Evolutionary conservation across 257 asterid genomes (phyloP).

Genomic region (Gynochthodes officinalis): DNA sequence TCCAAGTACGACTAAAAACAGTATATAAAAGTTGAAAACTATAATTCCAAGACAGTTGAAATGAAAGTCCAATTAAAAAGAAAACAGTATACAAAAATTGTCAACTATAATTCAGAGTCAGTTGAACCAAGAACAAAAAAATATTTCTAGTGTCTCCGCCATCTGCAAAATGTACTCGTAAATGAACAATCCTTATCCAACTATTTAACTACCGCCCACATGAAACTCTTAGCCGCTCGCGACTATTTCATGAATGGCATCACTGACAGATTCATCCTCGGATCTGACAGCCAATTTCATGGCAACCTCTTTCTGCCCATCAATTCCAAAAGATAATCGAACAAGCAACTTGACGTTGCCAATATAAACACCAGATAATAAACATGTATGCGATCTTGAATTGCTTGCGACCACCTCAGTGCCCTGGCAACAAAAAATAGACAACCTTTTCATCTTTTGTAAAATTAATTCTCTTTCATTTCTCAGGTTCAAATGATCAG

Average conservation of each 20-base stretch:
- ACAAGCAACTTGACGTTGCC: slow-evolving; percentile 93
- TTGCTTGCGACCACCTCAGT: slow-evolving; percentile 78
- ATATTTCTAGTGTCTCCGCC: not conserved
- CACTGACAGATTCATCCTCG: slow-evolving; percentile 74
- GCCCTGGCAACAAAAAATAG: slow-evolving; percentile 49
- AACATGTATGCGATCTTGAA: slow-evolving; percentile 89
- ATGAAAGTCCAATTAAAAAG: not conserved
- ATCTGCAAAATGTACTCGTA: slow-evolving; percentile 1
- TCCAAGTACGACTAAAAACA: not conserved
- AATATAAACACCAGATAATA: slow-evolving; percentile 86
- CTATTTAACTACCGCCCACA: slow-evolving; percentile 9
- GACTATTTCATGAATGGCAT: slow-evolving; percentile 90
- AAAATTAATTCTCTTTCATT: not conserved
- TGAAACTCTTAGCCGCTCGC: slow-evolving; percentile 63
- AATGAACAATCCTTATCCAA: not conserved
- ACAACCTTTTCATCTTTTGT: not conserved
- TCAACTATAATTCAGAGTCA: slow-evolving; percentile 4
- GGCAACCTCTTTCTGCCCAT: slow-evolving; percentile 82
- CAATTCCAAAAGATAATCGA: slow-evolving; percentile 82
- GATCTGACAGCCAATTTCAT: slow-evolving; percentile 97
- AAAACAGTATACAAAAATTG: not conserved
- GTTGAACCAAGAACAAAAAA: not conserved
- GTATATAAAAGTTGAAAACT: no score
- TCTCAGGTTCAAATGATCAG: not conserved
- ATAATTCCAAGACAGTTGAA: not conserved